A percentile compares a stretch with the other conserved stretches of the same genome.
These are phyloP conservation scores for Penicillium sp. DNA, from an alignment of 2,329 filamentous ascomycete genomes.

Conservation along the genomic window DNA sequence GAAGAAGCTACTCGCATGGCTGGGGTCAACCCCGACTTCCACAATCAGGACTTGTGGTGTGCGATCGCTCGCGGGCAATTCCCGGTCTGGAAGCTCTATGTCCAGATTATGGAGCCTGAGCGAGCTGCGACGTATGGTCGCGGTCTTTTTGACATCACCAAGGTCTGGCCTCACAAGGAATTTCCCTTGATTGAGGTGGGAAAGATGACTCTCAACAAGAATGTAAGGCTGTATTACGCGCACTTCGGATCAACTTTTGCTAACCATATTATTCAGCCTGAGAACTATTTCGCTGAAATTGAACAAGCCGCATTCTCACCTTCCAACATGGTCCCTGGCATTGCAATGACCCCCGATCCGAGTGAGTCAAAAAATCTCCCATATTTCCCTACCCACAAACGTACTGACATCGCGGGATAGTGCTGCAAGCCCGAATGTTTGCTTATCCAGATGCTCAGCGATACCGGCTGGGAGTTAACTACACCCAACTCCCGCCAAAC, in stretches of 20 bases:
- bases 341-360: constrained; percentile 63
- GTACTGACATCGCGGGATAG: constrained; percentile 30
- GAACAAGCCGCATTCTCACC: constrained; percentile 69
- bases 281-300: constrained; percentile 66
- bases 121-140: constrained; percentile 51
- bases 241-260: not conserved
- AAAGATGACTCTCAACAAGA: constrained; percentile 54
- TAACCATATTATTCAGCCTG: constrained; percentile 27
- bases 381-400: not conserved
- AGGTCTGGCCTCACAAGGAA: constrained; percentile 55
- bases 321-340: constrained; percentile 63
- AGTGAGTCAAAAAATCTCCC: constrained; percentile 26
- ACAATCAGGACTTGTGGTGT: constrained; percentile 62
- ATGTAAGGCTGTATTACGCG: constrained; percentile 33
- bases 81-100: constrained; percentile 58
- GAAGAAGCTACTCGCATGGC: constrained; percentile 55
- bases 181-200: constrained; percentile 54
- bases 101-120: constrained; percentile 58
- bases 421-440: constrained; percentile 63
- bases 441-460: constrained; percentile 58
- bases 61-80: constrained; percentile 60
- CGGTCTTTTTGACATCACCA: constrained; percentile 60
- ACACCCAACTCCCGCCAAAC: constrained; percentile 44
- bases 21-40: constrained; percentile 58
- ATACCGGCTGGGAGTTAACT: constrained; percentile 45